phyloP scores from a whole-genome alignment of 2,329 filamentous ascomycete genomes.

The Trichoderma koningiopsis region DNA sequence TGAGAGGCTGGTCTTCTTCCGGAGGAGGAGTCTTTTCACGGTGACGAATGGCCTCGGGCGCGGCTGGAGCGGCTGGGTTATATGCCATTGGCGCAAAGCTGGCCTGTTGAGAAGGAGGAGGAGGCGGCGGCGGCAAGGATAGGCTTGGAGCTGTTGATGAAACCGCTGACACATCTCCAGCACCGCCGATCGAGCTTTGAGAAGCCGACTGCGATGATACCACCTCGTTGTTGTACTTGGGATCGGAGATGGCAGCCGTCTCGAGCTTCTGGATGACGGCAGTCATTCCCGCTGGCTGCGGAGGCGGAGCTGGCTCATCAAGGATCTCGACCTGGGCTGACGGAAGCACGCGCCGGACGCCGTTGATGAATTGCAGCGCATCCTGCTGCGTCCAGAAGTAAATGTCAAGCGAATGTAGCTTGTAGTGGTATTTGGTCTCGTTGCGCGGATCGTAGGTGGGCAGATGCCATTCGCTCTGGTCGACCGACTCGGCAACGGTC shows the following conservation, averaged over 20 bases:
- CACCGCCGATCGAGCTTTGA: slow-evolving; percentile 10
- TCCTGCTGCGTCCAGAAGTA: slow-evolving; percentile 80
- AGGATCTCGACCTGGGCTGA: slow-evolving; percentile 61
- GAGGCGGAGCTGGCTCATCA: slow-evolving; percentile 61
- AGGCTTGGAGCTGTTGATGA: slow-evolving; percentile 18
- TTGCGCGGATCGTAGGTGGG: slow-evolving; percentile 72
- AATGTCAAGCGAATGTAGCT: slow-evolving; percentile 72
- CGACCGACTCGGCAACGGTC: slow-evolving; percentile 57
- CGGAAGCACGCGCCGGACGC: slow-evolving; percentile 66
- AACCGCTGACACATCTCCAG: slow-evolving; percentile 22
- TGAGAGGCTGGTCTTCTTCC: slow-evolving; percentile 58
- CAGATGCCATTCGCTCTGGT: slow-evolving; percentile 71
- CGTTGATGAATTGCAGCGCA: slow-evolving; percentile 69
- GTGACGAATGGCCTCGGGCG: slow-evolving; percentile 70
- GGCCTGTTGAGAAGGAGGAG: slow-evolving; percentile 40
- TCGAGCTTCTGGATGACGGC: slow-evolving; percentile 75
- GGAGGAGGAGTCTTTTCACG: slow-evolving; percentile 81
- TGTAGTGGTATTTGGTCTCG: slow-evolving; percentile 78
- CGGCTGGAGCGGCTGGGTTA: slow-evolving; percentile 76
- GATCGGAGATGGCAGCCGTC: slow-evolving; percentile 66
- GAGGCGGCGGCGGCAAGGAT: slow-evolving; percentile 36
- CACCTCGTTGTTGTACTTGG: slow-evolving; percentile 43
- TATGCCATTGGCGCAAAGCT: slow-evolving; percentile 69
- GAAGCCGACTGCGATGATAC: slow-evolving; percentile 20
- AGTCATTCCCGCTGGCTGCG: slow-evolving; percentile 57